phyloP scores from a whole-genome alignment of 768 basidiomycete species.

The Leccinum longicurvipes region DNA sequence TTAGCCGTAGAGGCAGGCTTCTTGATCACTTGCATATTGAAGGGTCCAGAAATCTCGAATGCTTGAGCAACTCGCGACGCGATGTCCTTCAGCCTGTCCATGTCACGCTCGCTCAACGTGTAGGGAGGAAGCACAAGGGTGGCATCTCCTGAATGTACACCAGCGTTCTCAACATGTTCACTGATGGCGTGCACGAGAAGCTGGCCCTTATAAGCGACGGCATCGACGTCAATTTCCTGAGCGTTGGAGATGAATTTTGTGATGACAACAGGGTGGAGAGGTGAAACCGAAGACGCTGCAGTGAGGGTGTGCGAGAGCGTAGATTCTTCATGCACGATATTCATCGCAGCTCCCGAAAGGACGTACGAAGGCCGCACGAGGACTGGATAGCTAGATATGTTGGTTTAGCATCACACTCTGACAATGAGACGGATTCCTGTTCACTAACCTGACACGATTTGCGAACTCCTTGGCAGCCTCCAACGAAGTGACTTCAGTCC shows the following conservation, averaged over 20 bases:
- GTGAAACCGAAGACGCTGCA: slow-evolving; percentile 95
- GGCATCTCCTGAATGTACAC: slow-evolving; percentile 98
- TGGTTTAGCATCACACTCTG: background rate
- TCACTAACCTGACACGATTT: slow-evolving; percentile 59
- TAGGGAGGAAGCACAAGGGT: slow-evolving; percentile 96
- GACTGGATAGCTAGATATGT: slow-evolving; percentile 76
- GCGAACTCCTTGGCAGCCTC: slow-evolving; percentile 93
- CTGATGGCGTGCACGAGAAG: slow-evolving; percentile 95
- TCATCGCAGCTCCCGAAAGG: slow-evolving; percentile 98
- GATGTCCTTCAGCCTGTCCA: slow-evolving; percentile 87
- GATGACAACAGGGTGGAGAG: slow-evolving; percentile 95
- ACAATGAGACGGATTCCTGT: background rate
- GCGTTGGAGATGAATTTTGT: slow-evolving; percentile 98
- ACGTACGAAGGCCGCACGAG: slow-evolving; percentile 98
- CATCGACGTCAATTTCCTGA: slow-evolving; percentile 97
- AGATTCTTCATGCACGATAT: slow-evolving; percentile 92
- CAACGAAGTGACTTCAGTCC: slow-evolving; percentile 87
- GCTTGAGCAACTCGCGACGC: slow-evolving; percentile 93
- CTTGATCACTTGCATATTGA: slow-evolving; percentile 99
- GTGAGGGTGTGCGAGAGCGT: slow-evolving; percentile 89
- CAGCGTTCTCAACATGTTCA: slow-evolving; percentile 98
- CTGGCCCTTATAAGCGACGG: slow-evolving; percentile 89
- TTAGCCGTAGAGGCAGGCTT: slow-evolving; percentile 53
- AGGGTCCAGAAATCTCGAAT: slow-evolving; percentile 96
- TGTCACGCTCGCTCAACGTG: slow-evolving; percentile 69